These are phyloP conservation scores for Brassica balearica DNA, from an alignment of 441 rosid genomes.

Conservation along the genomic window DNA sequence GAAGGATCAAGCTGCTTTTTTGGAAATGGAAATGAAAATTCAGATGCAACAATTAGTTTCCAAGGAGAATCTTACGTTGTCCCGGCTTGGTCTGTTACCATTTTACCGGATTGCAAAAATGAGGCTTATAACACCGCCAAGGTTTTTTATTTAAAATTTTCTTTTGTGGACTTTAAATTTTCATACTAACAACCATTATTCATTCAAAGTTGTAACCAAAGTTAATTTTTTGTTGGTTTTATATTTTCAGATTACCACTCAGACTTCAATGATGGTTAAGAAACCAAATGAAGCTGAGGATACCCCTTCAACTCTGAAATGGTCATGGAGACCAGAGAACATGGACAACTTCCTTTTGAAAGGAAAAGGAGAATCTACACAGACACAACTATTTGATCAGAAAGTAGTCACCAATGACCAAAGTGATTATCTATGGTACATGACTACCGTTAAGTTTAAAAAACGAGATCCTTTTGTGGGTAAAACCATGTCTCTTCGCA, in stretches of 20 bases:
- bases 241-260: slow-evolving; percentile 44
- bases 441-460: slow-evolving; percentile 54
- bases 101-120: too few relatives aligned
- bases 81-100: too few relatives aligned
- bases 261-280: slow-evolving; percentile 62
- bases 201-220: neutral
- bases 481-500: slow-evolving; percentile 14
- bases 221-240: neutral
- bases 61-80: too few relatives aligned
- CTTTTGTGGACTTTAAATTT: neutral
- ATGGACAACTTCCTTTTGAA: slow-evolving; percentile 23
- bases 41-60: too few relatives aligned
- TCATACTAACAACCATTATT: neutral
- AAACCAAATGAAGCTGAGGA: slow-evolving; percentile 53
- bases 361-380: slow-evolving; percentile 52
- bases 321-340: slow-evolving; percentile 80
- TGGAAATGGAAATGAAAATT: slow-evolving; percentile 46
- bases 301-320: slow-evolving; percentile 46
- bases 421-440: slow-evolving; percentile 80
- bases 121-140: slow-evolving; percentile 54
- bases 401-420: slow-evolving; percentile 56
- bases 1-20: slow-evolving; percentile 60
- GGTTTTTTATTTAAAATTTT: slow-evolving; percentile 36
- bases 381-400: slow-evolving; percentile 57
- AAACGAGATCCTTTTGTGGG: slow-evolving; percentile 50